These are phyloP conservation scores for Vitis amurensis DNA, from an alignment of 164 flowering plant species.

Conservation along the genomic window DNA sequence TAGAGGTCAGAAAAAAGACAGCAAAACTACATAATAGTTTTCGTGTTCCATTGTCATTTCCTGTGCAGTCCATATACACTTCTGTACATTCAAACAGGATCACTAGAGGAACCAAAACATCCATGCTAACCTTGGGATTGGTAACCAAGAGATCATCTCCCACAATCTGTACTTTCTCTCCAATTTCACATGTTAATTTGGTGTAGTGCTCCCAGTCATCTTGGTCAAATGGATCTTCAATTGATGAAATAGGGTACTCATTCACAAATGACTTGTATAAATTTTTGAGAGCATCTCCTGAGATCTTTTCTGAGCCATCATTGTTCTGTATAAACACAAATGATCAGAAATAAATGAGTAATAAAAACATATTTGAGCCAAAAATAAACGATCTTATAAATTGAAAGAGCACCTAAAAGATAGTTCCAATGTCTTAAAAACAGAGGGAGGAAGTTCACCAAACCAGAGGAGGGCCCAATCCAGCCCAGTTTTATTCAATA, in stretches of 20 bases:
- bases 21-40: not conserved
- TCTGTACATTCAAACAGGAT: too few relatives aligned
- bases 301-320: slow-evolving; percentile 79
- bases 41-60: too few relatives aligned
- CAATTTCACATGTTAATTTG: slow-evolving; percentile 67
- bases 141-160: slow-evolving; percentile 96
- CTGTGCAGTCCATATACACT: too few relatives aligned
- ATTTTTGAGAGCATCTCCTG: slow-evolving; percentile 75
- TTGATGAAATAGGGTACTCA: slow-evolving; percentile 89
- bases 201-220: slow-evolving; percentile 92
- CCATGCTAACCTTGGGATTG: slow-evolving; percentile 70
- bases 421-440: not conserved
- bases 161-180: slow-evolving; percentile 76
- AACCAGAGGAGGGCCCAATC: not conserved
- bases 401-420: too few relatives aligned
- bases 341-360: not conserved
- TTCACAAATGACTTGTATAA: slow-evolving; percentile 75
- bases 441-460: not conserved
- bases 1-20: slow-evolving; percentile 3
- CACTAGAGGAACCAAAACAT: too few relatives aligned
- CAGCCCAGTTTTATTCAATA: too few relatives aligned
- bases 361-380: too few relatives aligned
- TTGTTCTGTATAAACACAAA: slow-evolving; percentile 51
- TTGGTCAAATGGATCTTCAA: slow-evolving; percentile 95
- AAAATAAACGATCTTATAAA: too few relatives aligned